Conservation (phyloP, 495 filamentous ascomycete genomes). For the Neurospora sublineolata region DNA sequence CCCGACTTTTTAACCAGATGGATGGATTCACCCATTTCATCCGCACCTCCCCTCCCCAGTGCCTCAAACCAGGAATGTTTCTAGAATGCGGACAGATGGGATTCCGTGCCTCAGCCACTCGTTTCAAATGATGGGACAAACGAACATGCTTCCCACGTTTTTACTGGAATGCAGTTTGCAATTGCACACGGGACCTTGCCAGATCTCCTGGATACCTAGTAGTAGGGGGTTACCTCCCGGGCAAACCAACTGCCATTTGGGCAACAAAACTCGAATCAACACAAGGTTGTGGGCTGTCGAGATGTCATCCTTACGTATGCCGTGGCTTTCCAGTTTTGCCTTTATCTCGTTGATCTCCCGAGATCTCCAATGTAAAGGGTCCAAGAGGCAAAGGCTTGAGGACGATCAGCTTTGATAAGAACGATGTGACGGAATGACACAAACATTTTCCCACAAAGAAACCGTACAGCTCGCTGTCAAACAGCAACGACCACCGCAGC, state of each 20-base stretch:
- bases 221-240: not conserved
- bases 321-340: not conserved
- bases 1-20: not conserved
- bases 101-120: not conserved
- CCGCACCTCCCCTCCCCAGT: too few species aligned
- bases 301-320: not conserved
- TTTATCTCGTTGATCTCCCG: not conserved
- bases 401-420: not conserved
- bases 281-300: not conserved
- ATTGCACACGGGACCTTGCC: too few species aligned
- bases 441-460: too few species aligned
- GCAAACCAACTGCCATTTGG: not conserved
- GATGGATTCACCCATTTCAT: not conserved
- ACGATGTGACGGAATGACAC: not conserved
- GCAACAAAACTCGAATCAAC: not conserved
- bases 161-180: too few species aligned
- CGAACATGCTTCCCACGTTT: too few species aligned
- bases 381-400: not conserved
- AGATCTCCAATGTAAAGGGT: not conserved
- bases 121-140: not conserved
- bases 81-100: not conserved
- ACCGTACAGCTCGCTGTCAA: too few species aligned
- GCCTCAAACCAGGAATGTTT: not conserved
- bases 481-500: not conserved
- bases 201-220: not conserved